These are phyloP conservation scores for Cyberlindnera maritima DNA, from an alignment of 805 yeast species.

Conservation along the genomic window DNA sequence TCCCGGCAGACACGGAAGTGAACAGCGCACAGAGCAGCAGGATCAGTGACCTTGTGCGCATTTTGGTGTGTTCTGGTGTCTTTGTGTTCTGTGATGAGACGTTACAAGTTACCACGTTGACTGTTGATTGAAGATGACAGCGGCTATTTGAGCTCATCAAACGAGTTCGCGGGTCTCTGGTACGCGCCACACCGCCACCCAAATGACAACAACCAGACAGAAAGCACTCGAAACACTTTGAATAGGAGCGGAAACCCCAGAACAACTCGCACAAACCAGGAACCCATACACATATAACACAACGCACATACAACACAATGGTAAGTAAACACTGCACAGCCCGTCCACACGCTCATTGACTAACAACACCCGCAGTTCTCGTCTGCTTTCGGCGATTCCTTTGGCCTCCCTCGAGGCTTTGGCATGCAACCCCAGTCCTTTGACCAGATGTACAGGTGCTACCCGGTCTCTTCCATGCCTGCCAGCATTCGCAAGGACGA, in stretches of 20 bases:
- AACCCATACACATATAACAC: background rate
- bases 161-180: background rate
- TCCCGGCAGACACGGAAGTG: conserved; percentile 45
- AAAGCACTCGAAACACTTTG: too few relatives aligned
- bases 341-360: background rate
- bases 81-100: background rate
- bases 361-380: conserved; percentile 31
- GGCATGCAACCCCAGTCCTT: conserved; percentile 42
- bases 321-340: background rate
- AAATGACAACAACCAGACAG: background rate
- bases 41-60: conserved; percentile 4
- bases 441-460: conserved; percentile 88
- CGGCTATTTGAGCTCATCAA: background rate
- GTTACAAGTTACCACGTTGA: too few relatives aligned
- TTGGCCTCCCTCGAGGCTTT: conserved; percentile 4
- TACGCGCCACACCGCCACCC: conserved; percentile 1
- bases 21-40: conserved; percentile 11
- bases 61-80: background rate
- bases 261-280: background rate
- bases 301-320: background rate
- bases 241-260: too few relatives aligned
- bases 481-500: conserved; percentile 67
- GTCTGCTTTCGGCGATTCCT: conserved; percentile 30
- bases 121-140: too few relatives aligned
- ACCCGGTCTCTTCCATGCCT: conserved; percentile 84